A percentile compares a stretch with the other conserved stretches of the same genome.
These are phyloP conservation scores for Penicillium subrubescens DNA, from an alignment of 495 filamentous ascomycete genomes.

Conservation along the genomic window DNA sequence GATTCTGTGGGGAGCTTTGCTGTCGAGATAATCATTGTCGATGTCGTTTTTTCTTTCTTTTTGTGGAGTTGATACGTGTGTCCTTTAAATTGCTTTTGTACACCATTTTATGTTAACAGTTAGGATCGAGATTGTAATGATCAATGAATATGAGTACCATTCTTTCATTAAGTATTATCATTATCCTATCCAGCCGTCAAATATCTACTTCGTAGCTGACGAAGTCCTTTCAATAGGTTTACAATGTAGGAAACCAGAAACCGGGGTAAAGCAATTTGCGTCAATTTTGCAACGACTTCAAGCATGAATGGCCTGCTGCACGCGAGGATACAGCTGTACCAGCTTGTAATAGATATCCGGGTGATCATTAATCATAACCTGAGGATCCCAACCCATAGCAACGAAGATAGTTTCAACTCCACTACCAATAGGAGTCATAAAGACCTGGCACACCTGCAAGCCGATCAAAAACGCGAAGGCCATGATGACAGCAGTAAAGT, in stretches of 20 bases:
- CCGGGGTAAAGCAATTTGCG: neutral
- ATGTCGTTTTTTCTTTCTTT: neutral
- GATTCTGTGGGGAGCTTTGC: neutral
- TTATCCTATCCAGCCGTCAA: neutral
- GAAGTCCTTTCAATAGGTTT: neutral
- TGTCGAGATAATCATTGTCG: neutral
- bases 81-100: neutral
- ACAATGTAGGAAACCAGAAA: neutral
- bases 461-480: conserved; percentile 84
- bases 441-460: conserved; percentile 83
- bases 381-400: conserved; percentile 84
- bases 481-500: conserved; percentile 76
- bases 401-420: conserved; percentile 81
- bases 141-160: conserved; percentile 14
- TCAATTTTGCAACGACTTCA: conserved; percentile 15
- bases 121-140: conserved; percentile 24
- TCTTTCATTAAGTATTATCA: neutral
- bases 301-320: conserved; percentile 71
- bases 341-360: conserved; percentile 76
- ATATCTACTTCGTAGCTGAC: neutral
- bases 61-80: conserved; percentile 17
- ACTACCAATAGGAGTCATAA: conserved; percentile 72
- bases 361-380: conserved; percentile 80
- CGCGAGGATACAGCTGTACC: conserved; percentile 77
- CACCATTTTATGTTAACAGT: conserved; percentile 2